Evolutionary conservation across 495 filamentous ascomycete genomes (phyloP), one percentile per base, ranked within the genome.

Genomic region (Lasiosphaeria ovina): DNA sequence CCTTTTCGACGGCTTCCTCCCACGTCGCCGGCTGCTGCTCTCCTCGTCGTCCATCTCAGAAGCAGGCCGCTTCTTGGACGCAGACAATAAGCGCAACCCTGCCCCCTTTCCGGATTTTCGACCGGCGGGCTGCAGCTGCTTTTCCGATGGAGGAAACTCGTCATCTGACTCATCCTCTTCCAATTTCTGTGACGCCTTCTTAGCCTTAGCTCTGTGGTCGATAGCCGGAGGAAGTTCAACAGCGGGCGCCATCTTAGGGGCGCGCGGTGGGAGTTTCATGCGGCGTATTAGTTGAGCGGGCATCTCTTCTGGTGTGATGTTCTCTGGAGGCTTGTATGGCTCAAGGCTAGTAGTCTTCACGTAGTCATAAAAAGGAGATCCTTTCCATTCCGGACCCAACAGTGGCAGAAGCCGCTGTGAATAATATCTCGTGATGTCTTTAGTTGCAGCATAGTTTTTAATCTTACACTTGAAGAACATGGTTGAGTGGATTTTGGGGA

Each of bases 401-500:
- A 61, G 59, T 32, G 51, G 59, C 33, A 70, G 51, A 17, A 74
- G 65, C 11, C 72, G 72, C 32, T 58, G 64, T 3, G 72, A 61
- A 35, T 69, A 71, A 54, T 77, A 80, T 40, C 67, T 60, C 14
- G 72, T 62, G 14, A 74, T 60, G 10, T 76, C 65, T 12, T 32
- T 3, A 3, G 64, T 35, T 0, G 61, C 59, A 14, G 24, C 48
- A 55, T 73, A 68, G 3, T 63, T 53, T 33, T 62, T 65, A 8
- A 78, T 68, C 35, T 66, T 78, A 53, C 73, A 71, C 35, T 67
- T 67, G 51, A 68, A 60, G 51, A 63, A 76, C 10, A 79, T 16
- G 14, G 64, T 66, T 0, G 33, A 32, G 34, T 69, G 33, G 9
- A 68, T 45, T 32, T 33, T 62, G 2, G 45, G 17, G 7, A 58